phyloP scores from a whole-genome alignment of 352 stramenopile genomes.

The Pythium utonaiense region DNA sequence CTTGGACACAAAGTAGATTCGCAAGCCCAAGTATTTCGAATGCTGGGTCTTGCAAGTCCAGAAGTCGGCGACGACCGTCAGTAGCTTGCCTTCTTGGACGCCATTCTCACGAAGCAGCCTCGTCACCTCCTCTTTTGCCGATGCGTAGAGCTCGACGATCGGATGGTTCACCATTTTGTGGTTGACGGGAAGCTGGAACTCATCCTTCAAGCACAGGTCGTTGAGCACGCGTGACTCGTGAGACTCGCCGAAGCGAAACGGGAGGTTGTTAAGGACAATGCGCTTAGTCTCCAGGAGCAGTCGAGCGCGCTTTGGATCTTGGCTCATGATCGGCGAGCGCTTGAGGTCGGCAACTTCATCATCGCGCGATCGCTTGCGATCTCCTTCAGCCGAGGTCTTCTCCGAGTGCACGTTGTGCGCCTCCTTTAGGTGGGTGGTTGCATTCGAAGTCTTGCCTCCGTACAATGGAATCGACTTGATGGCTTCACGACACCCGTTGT shows the following conservation, averaged over 20 bases:
- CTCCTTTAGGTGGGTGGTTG: slow-evolving; percentile 9
- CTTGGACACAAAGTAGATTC: slow-evolving; percentile 4
- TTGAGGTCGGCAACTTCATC: too few species aligned
- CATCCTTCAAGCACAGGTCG: not conserved
- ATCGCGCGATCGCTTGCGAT: too few species aligned
- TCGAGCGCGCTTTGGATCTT: too few species aligned
- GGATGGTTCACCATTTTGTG: not conserved
- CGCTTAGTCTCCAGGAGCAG: not conserved
- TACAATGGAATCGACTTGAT: not conserved
- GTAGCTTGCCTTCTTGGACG: too few species aligned
- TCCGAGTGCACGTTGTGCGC: slow-evolving; percentile 1
- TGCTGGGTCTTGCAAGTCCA: not conserved
- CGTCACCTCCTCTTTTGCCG: not conserved
- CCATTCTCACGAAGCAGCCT: not conserved
- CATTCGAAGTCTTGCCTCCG: slow-evolving; percentile 7
- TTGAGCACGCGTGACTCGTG: not conserved
- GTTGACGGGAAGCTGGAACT: not conserved
- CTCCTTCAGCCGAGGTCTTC: not conserved
- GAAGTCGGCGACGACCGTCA: not conserved
- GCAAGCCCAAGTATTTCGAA: not conserved
- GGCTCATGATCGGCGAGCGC: too few species aligned
- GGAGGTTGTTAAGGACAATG: not conserved
- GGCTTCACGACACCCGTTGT: slow-evolving; percentile 3
- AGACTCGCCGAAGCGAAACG: not conserved
- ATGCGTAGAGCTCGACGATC: not conserved